These are phyloP conservation scores for Alternaria rosae DNA, from an alignment of 2,329 filamentous ascomycete genomes.

Conservation along the genomic window DNA sequence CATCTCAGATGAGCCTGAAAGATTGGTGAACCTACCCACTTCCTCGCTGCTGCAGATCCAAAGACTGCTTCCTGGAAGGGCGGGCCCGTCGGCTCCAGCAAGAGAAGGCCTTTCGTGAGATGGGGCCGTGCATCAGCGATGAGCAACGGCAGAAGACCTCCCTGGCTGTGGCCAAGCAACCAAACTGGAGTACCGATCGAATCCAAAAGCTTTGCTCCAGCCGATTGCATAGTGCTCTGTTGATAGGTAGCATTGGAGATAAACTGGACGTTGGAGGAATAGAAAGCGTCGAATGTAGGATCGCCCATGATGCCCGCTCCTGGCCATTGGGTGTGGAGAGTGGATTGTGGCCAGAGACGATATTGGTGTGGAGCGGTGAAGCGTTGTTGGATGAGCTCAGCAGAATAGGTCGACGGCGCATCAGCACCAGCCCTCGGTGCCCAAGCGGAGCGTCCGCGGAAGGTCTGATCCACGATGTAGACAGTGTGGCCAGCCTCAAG, in stretches of 20 bases:
- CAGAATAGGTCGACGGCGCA: conserved; percentile 2
- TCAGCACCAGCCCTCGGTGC: conserved; percentile 4
- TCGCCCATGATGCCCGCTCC: conserved; percentile 53
- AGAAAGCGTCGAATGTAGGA: conserved; percentile 58
- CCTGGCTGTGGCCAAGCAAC: conserved; percentile 57
- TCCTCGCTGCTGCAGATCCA: not conserved
- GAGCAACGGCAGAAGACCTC: conserved; percentile 51
- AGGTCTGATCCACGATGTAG: conserved; percentile 58
- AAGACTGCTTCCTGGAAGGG: conserved; percentile 51
- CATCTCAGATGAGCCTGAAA: not conserved
- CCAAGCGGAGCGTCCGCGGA: conserved; percentile 55
- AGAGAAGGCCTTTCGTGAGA: conserved; percentile 58
- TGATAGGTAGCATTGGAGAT: conserved; percentile 29
- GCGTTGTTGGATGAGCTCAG: conserved; percentile 1
- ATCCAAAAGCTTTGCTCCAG: conserved; percentile 53
- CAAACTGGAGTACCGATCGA: conserved; percentile 50
- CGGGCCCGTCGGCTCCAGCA: conserved; percentile 62
- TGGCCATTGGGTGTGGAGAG: conserved; percentile 55
- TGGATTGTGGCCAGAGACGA: conserved; percentile 51
- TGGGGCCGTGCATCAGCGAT: conserved; percentile 59
- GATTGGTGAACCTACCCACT: not conserved
- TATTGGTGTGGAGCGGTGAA: conserved; percentile 14
- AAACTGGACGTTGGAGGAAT: conserved; percentile 52
- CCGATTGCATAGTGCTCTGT: conserved; percentile 28
- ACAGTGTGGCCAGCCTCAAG: conserved; percentile 55